These are phyloP conservation scores for Coniochaeta pulveracea DNA, from an alignment of 2,329 filamentous ascomycete genomes.

Conservation along the genomic window DNA sequence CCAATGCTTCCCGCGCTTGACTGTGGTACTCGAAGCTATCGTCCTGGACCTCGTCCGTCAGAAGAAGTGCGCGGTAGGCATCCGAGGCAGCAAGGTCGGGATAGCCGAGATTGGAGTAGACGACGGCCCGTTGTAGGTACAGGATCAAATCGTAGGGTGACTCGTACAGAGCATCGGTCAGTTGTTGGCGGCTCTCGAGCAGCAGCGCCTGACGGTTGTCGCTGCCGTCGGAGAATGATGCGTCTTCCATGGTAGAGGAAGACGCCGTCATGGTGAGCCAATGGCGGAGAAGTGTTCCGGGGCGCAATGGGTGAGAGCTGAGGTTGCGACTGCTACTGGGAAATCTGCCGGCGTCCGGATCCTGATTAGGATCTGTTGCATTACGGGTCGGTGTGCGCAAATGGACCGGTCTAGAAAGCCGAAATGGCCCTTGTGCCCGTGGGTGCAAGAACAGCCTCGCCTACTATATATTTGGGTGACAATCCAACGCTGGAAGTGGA, in stretches of 20 bases:
- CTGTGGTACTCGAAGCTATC: slow-evolving; percentile 78
- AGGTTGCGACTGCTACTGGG: no score
- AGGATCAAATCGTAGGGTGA: slow-evolving; percentile 51
- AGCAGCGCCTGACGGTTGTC: slow-evolving; percentile 30
- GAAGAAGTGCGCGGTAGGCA: slow-evolving; percentile 78
- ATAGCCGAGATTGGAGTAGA: slow-evolving; percentile 68
- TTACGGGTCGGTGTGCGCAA: not conserved
- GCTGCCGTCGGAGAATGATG: slow-evolving; percentile 19
- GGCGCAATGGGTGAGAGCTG: no score
- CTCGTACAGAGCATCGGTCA: slow-evolving; percentile 42
- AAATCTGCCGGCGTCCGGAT: slow-evolving; percentile 3
- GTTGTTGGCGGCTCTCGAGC: slow-evolving; percentile 40
- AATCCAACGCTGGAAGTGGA: no score
- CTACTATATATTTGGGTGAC: no score
- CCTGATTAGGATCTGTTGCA: not conserved
- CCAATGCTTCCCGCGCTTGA: slow-evolving; percentile 43
- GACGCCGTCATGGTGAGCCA: slow-evolving; percentile 4
- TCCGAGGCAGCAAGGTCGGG: slow-evolving; percentile 84
- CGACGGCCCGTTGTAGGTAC: slow-evolving; percentile 57
- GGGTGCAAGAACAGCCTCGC: no score
- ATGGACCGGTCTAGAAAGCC: slow-evolving; percentile 2
- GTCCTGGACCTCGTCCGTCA: slow-evolving; percentile 70
- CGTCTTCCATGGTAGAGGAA: slow-evolving; percentile 14
- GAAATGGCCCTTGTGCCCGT: not conserved
- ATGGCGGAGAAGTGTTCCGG: slow-evolving; percentile 3